A percentile compares a stretch with the other conserved stretches of the same genome.
Evolutionary conservation across 2,329 filamentous ascomycete species (phyloP).

Genomic region (Sporothrix luriei): DNA sequence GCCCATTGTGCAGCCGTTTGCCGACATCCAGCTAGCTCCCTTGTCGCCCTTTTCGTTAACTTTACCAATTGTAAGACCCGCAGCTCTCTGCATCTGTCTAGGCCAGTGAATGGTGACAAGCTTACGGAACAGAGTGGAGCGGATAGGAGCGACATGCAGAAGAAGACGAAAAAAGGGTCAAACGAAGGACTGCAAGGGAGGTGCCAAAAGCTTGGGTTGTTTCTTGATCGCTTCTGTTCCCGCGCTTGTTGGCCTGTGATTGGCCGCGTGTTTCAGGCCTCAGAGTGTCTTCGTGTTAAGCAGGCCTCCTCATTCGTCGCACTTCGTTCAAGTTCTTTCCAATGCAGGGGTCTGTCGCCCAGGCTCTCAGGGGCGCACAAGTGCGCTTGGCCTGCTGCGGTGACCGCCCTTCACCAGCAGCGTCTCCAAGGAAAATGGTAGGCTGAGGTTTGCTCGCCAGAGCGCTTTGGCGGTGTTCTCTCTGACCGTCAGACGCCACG

Average conservation of each 20-base stretch:
- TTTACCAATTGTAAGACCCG: not conserved
- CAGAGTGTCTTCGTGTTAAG: not conserved
- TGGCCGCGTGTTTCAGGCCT: conserved; percentile 32
- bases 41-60: not conserved
- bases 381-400: conserved; percentile 4
- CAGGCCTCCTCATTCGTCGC: not conserved
- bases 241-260: conserved; percentile 28
- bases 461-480: not conserved
- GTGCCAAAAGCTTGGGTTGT: conserved; percentile 29
- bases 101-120: conserved; percentile 24
- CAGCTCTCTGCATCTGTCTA: conserved; percentile 23
- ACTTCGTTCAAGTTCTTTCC: not conserved
- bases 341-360: conserved; percentile 3
- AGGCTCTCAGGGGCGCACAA: not conserved
- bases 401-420: conserved; percentile 18
- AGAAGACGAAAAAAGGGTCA: conserved; percentile 1
- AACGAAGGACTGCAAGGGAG: not conserved
- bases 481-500: conserved; percentile 20
- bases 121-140: conserved; percentile 12
- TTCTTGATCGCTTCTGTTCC: conserved; percentile 25
- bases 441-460: conserved; percentile 16
- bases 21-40: conserved; percentile 10
- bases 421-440: not conserved
- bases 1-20: not conserved
- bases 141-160: not conserved